Evolutionary conservation across 140 eudicot genomes (phyloP).

Genomic region (Anethum foeniculum): DNA sequence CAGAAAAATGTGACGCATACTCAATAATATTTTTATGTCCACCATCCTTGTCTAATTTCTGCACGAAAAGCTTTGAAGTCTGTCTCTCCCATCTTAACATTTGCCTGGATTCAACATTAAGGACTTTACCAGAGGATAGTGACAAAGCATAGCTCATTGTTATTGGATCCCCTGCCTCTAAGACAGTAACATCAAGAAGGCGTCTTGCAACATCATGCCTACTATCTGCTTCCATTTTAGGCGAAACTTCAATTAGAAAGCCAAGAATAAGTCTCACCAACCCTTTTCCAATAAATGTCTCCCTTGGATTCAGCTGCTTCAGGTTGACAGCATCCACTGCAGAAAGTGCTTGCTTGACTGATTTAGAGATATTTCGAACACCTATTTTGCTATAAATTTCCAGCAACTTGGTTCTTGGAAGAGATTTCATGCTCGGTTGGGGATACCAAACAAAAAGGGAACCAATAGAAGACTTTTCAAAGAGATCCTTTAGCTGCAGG

Average conservation of each 20-base stretch:
- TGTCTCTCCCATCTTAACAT: conserved; percentile 58
- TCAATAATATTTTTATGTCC: conserved; percentile 24
- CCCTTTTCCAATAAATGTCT: conserved; percentile 28
- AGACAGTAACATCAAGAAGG: conserved; percentile 16
- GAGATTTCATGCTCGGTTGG: conserved; percentile 14
- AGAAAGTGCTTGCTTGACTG: conserved; percentile 27
- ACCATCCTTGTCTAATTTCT: conserved; percentile 25
- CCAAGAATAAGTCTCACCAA: conserved; percentile 34
- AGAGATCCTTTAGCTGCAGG: conserved; percentile 36
- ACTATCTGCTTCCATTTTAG: conserved; percentile 22
- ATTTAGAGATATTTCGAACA: conserved; percentile 28
- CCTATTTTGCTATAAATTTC: conserved; percentile 31
- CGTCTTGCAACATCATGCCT: conserved; percentile 27
- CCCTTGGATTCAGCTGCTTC: conserved; percentile 15
- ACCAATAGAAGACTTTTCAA: conserved; percentile 18
- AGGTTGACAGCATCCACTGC: conserved; percentile 11
- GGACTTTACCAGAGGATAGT: conserved; percentile 26
- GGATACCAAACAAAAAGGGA: conserved; percentile 41
- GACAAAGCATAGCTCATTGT: conserved; percentile 14
- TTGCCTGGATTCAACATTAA: conserved; percentile 24
- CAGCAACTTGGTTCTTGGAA: conserved; percentile 20
- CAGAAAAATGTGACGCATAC: conserved; percentile 29
- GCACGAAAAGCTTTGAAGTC: conserved; percentile 19
- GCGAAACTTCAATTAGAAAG: conserved; percentile 22
- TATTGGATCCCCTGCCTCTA: conserved; percentile 25